Base-by-base conservation (phyloP, 176 grass and related monocot species). In the Rhynchospora pubera region DNA sequence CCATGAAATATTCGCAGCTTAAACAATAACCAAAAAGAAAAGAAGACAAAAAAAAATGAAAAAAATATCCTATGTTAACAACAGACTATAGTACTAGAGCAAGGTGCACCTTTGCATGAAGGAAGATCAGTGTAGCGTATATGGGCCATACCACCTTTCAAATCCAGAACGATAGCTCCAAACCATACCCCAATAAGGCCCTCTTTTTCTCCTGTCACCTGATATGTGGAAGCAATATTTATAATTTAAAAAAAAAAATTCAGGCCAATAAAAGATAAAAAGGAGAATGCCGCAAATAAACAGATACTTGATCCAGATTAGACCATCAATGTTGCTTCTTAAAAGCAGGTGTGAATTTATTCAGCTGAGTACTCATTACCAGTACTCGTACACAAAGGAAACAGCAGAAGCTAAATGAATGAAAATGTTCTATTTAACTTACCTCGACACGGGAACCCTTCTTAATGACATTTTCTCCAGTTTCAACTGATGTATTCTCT, bases 361-460 rank as follows among this genome's bases (percentile, higher is more conserved):
- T 68, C 65, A 68, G 65, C 1, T 68, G 18, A 68, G 14, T 39
- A 44, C 13, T 13, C 14, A 18, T 18, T 21, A 3, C 6, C 32
- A 42, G 28, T 5, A 8, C 13, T 9, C 13, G 15, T 55, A 52
- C 50, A 71, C 7, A 67, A 47, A 19, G 18, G 28, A 22, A 63
- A 82, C 15, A 59, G 22, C 28, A 66, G 59, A 10, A 82, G 24
- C 8, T 30, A 68, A 68, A 68, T 32, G n/a, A n/a, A n/a, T n/a
- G 21, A 44, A 42, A 66, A 66, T 13, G 6, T 24, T 76, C 3
- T 76, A 77, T 77, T n/a, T n/a, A n/a, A n/a, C n/a, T n/a, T 80
- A 85, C 87, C 87, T 89, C 87, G 57, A 89, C 83, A 89, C 65
- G 57, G 16, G 78, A 85, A 56, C 87, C 87, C 50, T 82, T 89